phyloP scores from a whole-genome alignment of 495 filamentous ascomycete species.

The Trypethelium eluteriae region DNA sequence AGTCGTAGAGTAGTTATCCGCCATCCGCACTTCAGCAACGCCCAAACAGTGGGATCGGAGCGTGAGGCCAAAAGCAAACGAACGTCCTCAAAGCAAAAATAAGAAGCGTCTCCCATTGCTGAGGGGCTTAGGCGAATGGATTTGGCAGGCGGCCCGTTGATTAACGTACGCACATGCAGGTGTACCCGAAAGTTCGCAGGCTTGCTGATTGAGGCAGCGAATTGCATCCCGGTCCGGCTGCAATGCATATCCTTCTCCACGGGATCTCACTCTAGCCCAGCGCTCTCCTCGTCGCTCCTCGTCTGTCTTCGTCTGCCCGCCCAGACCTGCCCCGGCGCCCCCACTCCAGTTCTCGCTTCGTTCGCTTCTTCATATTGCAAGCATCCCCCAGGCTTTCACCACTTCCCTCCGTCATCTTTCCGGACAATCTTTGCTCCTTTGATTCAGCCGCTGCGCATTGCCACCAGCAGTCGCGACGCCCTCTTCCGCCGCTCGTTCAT shows the following conservation, averaged over 20 bases:
- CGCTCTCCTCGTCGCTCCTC: background rate
- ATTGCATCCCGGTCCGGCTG: conserved; percentile 4
- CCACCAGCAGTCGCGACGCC: background rate
- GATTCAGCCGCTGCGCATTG: background rate
- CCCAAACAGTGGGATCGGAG: background rate
- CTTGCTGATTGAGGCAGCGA: conserved; percentile 10
- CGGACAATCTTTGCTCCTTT: conserved; percentile 12
- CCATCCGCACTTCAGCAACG: background rate
- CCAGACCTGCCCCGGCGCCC: no score
- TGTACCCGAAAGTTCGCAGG: conserved; percentile 9
- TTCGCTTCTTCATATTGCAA: conserved; percentile 13
- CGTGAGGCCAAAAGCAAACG: conserved; percentile 9
- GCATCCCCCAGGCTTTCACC: conserved; percentile 7
- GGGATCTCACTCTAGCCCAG: conserved; percentile 12
- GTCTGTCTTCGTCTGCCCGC: background rate
- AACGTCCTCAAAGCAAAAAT: background rate
- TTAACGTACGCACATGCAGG: conserved; percentile 9
- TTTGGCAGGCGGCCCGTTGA: conserved; percentile 12
- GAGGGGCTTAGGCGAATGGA: background rate
- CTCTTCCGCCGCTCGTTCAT: background rate
- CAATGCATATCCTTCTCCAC: conserved; percentile 2
- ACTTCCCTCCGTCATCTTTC: background rate
- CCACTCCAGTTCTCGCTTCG: background rate
- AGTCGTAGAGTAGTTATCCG: no score
- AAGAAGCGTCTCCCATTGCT: no score